Conservation (phyloP, 768 basidiomycete species). For the Russula vinacea region DNA sequence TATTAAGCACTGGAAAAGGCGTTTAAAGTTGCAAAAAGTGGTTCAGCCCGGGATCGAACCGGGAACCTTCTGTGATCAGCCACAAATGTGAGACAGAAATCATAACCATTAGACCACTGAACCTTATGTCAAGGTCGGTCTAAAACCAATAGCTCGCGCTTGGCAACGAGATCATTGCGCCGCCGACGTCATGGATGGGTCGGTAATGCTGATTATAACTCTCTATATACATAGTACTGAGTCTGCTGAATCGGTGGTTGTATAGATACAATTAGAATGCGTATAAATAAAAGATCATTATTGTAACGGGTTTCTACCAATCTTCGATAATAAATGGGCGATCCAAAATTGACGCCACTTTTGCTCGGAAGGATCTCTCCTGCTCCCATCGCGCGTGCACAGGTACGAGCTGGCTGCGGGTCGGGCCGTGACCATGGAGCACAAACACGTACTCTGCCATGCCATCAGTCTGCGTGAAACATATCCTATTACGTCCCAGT, state of each 20-base stretch:
- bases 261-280: background rate
- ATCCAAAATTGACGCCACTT: constrained; percentile 1
- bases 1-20: too few species aligned
- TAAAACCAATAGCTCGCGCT: background rate
- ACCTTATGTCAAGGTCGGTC: constrained; percentile 21
- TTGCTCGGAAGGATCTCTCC: constrained; percentile 5
- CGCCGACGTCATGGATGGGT: too few species aligned
- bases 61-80: constrained; percentile 45
- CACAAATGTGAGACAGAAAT: constrained; percentile 46
- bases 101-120: constrained; percentile 50
- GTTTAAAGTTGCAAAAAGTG: constrained; percentile 31
- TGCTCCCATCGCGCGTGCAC: constrained; percentile 14
- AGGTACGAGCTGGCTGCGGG: constrained; percentile 9
- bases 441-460: constrained; percentile 19
- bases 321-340: constrained; percentile 12
- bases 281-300: background rate
- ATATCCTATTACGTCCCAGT: constrained; percentile 16
- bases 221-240: too few species aligned
- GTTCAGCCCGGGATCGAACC: constrained; percentile 48
- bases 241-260: too few species aligned
- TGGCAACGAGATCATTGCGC: background rate
- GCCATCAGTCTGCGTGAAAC: constrained; percentile 7
- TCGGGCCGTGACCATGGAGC: constrained; percentile 22
- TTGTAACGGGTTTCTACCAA: background rate
- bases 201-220: too few species aligned